phyloP scores from a whole-genome alignment of 108 stramenopile species.

The Schizochytrium sp. region DNA sequence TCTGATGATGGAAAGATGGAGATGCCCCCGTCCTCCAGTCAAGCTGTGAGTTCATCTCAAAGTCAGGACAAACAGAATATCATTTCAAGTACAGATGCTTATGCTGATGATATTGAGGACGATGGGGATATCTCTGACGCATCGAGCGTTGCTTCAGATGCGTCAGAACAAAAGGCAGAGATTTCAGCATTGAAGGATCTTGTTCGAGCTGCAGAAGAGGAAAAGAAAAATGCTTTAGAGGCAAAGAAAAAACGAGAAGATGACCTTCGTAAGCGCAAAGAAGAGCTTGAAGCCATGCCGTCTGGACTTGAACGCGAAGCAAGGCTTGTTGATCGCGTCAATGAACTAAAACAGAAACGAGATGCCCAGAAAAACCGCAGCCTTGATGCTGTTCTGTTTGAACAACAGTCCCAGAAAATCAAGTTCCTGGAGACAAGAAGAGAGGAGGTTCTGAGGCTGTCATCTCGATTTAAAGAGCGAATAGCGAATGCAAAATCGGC shows the following conservation, averaged over 20 bases:
- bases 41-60: no score
- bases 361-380: not conserved
- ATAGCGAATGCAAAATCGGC: no score
- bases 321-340: not conserved
- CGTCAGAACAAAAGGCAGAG: not conserved
- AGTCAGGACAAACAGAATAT: no score
- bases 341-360: not conserved
- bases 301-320: slow-evolving; percentile 8
- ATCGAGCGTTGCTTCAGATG: not conserved
- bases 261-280: not conserved
- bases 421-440: slow-evolving; percentile 1
- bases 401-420: not conserved
- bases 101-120: no score
- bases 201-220: not conserved
- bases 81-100: no score
- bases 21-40: no score
- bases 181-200: not conserved
- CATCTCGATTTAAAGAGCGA: no score
- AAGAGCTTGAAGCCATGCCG: slow-evolving; percentile 16
- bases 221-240: not conserved
- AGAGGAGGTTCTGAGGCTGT: not conserved
- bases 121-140: not conserved
- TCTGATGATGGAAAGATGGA: no score
- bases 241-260: not conserved
- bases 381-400: not conserved